A percentile compares a stretch with the other conserved stretches of the same genome.
Conservation (phyloP, 306 rosid genomes). For the Canavalia gladiata region DNA sequence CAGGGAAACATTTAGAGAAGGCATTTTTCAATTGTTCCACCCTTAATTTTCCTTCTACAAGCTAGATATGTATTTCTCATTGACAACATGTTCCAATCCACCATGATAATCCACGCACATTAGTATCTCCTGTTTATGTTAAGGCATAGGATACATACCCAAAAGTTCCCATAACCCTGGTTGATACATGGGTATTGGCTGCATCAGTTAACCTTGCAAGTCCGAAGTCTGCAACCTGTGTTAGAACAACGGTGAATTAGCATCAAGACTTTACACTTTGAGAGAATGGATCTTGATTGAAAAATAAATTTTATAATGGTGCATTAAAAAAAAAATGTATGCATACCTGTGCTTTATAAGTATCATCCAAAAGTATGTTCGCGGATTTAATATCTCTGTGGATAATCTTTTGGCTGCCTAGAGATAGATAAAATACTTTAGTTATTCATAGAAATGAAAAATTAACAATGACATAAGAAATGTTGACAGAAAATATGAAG, state of each 20-base stretch:
- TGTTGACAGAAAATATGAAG: slow-evolving; percentile 19
- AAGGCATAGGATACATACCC: slow-evolving; percentile 68
- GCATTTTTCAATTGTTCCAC: neutral
- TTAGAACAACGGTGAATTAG: slow-evolving; percentile 42
- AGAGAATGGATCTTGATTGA: neutral
- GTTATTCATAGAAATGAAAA: slow-evolving; percentile 49
- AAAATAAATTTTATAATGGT: neutral
- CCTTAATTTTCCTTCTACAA: neutral
- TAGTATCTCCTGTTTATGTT: slow-evolving; percentile 7
- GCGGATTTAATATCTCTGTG: slow-evolving; percentile 98
- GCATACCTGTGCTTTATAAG: slow-evolving; percentile 80
- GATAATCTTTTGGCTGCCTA: slow-evolving; percentile 95
- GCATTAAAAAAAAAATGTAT: neutral
- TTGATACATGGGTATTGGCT: slow-evolving; percentile 82
- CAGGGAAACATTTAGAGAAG: neutral
- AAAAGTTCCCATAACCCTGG: slow-evolving; percentile 97
- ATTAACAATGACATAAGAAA: neutral
- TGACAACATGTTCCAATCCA: slow-evolving; percentile 16
- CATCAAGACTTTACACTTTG: slow-evolving; percentile 30
- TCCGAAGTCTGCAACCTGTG: slow-evolving; percentile 97
- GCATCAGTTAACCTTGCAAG: slow-evolving; percentile 85
- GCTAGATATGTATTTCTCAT: slow-evolving; percentile 26
- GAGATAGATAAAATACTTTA: slow-evolving; percentile 52
- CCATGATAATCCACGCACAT: slow-evolving; percentile 16
- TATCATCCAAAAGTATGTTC: slow-evolving; percentile 87